These are phyloP conservation scores for Allomyces macrogynus DNA, from an alignment of 192 early-diverging fungal species.

Conservation along the genomic window DNA sequence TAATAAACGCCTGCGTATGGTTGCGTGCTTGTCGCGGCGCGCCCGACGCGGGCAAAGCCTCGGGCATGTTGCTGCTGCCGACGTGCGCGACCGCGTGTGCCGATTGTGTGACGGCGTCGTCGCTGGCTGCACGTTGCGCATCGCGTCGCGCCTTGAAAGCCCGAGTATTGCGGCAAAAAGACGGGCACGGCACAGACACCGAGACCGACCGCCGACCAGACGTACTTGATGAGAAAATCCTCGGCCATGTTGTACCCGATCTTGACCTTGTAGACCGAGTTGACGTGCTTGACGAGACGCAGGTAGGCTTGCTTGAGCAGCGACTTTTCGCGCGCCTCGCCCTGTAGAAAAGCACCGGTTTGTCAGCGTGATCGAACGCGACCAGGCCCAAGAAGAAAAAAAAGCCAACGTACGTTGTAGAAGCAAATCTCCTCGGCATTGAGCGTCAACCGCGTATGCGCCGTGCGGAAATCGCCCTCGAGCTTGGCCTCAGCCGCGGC, in stretches of 20 bases:
- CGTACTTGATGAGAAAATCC: slow-evolving; percentile 58
- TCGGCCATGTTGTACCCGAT: slow-evolving; percentile 38
- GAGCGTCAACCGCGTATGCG: slow-evolving; percentile 20
- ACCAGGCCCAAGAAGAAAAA: too few relatives aligned
- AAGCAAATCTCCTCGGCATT: slow-evolving; percentile 29
- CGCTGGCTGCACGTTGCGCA: too few relatives aligned
- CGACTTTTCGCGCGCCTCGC: slow-evolving; percentile 16
- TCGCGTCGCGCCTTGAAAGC: neutral
- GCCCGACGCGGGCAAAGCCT: neutral
- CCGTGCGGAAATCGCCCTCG: slow-evolving; percentile 21
- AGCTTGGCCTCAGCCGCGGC: slow-evolving; percentile 23
- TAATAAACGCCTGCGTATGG: slow-evolving; percentile 70
- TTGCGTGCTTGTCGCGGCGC: slow-evolving; percentile 9
- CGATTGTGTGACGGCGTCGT: too few relatives aligned
- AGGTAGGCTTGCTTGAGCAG: slow-evolving; percentile 23
- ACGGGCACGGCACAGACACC: slow-evolving; percentile 68
- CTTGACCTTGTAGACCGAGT: slow-evolving; percentile 26
- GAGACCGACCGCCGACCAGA: slow-evolving; percentile 79
- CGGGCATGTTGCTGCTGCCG: neutral
- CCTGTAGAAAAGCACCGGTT: neutral
- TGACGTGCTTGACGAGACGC: slow-evolving; percentile 26
- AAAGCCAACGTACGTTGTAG: slow-evolving; percentile 9
- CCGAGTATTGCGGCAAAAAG: slow-evolving; percentile 31
- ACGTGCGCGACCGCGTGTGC: neutral
- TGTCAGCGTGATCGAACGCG: too few relatives aligned